A percentile compares a stretch with the other conserved stretches of the same genome.
Evolutionary conservation across 768 basidiomycete genomes (phyloP).

Genomic region (Suillus brevipes): DNA sequence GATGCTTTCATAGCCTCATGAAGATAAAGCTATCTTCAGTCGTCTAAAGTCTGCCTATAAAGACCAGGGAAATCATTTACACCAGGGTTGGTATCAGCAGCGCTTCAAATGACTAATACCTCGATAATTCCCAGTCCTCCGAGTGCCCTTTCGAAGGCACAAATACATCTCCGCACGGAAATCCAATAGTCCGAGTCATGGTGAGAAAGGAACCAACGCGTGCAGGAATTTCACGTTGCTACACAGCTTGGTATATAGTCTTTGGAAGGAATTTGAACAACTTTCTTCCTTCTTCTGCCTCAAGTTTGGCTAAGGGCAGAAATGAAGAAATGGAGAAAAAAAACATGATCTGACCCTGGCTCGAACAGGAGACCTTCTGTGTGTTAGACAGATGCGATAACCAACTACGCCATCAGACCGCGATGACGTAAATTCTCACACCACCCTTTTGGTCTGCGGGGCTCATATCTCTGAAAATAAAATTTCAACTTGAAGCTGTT

Average conservation of each 20-base stretch:
- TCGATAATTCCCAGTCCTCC: not conserved
- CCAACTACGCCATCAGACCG: conserved; percentile 39
- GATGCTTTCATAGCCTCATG: not conserved
- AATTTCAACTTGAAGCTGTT: no score
- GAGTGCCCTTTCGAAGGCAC: conserved; percentile 43
- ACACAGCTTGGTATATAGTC: not conserved
- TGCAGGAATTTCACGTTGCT: conserved; percentile 28
- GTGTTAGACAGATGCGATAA: conserved; percentile 83
- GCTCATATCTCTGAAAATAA: no score
- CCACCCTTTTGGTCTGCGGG: not conserved
- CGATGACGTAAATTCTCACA: conserved; percentile 7
- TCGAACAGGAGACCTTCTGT: conserved; percentile 40
- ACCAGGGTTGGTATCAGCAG: not conserved
- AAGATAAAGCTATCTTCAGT: not conserved
- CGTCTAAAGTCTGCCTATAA: not conserved
- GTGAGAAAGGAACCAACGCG: conserved; percentile 31
- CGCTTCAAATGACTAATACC: not conserved
- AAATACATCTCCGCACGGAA: conserved; percentile 49
- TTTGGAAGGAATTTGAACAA: not conserved
- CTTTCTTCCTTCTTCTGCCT: conserved; percentile 6
- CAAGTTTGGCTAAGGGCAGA: no score
- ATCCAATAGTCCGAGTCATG: conserved; percentile 43
- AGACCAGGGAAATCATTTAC: not conserved
- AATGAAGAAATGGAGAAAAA: not conserved
- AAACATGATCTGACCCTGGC: not conserved